Evolutionary conservation across 2,329 filamentous ascomycete species (phyloP).

Genomic region (Chrysoporthe deuterocubensis): DNA sequence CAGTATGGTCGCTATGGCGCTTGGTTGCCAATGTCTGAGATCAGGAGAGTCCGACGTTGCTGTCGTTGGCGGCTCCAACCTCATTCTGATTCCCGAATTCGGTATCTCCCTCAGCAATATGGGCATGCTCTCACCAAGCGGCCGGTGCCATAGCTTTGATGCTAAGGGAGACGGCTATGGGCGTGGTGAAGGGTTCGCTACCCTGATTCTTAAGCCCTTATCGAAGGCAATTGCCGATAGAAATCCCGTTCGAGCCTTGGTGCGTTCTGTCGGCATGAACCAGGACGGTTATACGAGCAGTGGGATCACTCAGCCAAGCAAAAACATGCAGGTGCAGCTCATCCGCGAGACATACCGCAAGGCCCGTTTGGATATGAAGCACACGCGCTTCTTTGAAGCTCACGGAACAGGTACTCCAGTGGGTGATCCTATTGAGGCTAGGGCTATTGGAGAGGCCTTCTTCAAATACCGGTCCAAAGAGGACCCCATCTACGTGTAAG

Average conservation of each 20-base stretch:
- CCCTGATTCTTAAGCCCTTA: conserved; percentile 49
- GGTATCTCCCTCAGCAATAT: conserved; percentile 16
- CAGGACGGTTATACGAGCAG: conserved; percentile 45
- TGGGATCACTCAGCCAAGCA: conserved; percentile 46
- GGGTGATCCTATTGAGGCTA: conserved; percentile 45
- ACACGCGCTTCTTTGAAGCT: conserved; percentile 38
- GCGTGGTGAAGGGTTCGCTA: conserved; percentile 50
- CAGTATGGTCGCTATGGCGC: conserved; percentile 12
- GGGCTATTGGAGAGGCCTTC: conserved; percentile 33
- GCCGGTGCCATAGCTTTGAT: conserved; percentile 37
- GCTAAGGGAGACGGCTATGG: conserved; percentile 53
- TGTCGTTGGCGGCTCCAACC: conserved; percentile 17
- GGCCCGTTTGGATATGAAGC: conserved; percentile 32
- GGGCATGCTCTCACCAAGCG: conserved; percentile 32
- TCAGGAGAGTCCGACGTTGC: conserved; percentile 18
- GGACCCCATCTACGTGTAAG: too few relatives aligned
- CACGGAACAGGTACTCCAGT: conserved; percentile 48
- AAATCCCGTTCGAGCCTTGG: conserved; percentile 43
- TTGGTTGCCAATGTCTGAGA: conserved; percentile 9
- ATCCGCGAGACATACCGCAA: conserved; percentile 40
- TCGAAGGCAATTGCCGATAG: conserved; percentile 46
- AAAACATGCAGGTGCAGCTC: conserved; percentile 37
- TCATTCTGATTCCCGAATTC: conserved; percentile 33
- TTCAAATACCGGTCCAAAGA: too few relatives aligned
- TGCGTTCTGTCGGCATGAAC: conserved; percentile 41